A percentile compares a stretch with the other conserved stretches of the same genome.
Conservation (phyloP, 768 basidiomycete species). For the Lentinula detonsa region DNA sequence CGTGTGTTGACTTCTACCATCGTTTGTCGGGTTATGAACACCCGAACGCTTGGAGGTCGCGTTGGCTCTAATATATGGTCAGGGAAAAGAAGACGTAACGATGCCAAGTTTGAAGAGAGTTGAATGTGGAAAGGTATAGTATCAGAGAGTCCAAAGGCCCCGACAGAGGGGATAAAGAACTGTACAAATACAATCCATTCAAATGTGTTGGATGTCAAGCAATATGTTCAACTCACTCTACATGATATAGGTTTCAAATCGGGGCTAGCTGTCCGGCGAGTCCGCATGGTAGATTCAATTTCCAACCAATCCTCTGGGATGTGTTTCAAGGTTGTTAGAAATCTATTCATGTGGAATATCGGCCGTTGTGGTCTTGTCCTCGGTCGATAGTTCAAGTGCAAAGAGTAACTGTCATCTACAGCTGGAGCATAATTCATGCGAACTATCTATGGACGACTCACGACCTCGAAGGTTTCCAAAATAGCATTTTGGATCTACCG, state of each 20-base stretch:
- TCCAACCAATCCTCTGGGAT: slow-evolving; percentile 58
- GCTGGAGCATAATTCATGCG: slow-evolving; percentile 1
- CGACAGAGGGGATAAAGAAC: slow-evolving; percentile 46
- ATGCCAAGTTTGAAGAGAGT: slow-evolving; percentile 35
- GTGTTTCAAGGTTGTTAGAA: slow-evolving; percentile 44
- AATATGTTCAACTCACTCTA: slow-evolving; percentile 35
- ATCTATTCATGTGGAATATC: slow-evolving; percentile 32
- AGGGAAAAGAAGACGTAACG: slow-evolving; percentile 34
- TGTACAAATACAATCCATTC: slow-evolving; percentile 11
- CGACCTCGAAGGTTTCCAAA: slow-evolving; percentile 31
- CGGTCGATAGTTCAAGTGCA: slow-evolving; percentile 39
- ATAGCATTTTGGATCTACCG: slow-evolving; percentile 15
- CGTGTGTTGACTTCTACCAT: slow-evolving; percentile 31
- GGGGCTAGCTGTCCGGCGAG: slow-evolving; percentile 20
- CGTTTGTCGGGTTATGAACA: slow-evolving; percentile 45
- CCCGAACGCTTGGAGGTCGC: slow-evolving; percentile 23
- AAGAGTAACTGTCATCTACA: slow-evolving; percentile 26
- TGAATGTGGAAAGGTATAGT: slow-evolving; percentile 56
- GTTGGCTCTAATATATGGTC: not conserved
- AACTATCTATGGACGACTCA: slow-evolving; percentile 12
- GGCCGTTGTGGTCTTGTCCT: slow-evolving; percentile 41
- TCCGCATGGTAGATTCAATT: slow-evolving; percentile 30
- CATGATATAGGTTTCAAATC: slow-evolving; percentile 38
- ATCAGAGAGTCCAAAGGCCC: slow-evolving; percentile 41
- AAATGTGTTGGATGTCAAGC: slow-evolving; percentile 10